A percentile compares a stretch with the other conserved stretches of the same genome.
Evolutionary conservation across 495 filamentous ascomycete genomes (phyloP).

Genomic region (Podospora bellae-mahoneyi): DNA sequence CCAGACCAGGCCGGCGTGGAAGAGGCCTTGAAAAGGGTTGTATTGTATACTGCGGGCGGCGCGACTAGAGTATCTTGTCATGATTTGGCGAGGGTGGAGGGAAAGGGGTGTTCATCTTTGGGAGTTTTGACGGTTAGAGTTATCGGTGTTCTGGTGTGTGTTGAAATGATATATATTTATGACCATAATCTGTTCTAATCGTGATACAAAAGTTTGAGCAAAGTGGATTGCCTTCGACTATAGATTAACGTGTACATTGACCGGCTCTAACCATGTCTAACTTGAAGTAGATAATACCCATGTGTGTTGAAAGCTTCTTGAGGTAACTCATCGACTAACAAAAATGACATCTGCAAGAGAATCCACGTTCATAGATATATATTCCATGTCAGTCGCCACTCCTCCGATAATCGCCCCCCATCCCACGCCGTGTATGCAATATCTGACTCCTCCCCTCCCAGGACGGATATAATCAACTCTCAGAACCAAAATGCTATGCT

Average conservation of each 20-base stretch:
- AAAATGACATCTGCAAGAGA: too few relatives aligned
- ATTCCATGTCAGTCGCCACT: background rate
- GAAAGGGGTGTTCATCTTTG: background rate
- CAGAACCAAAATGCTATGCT: background rate
- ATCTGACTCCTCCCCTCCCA: background rate
- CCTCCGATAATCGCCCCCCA: background rate
- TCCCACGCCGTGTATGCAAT: background rate
- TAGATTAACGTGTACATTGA: too few relatives aligned
- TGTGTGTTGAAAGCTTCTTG: too few relatives aligned
- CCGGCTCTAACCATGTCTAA: background rate
- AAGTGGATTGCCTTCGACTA: background rate
- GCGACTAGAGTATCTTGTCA: too few relatives aligned
- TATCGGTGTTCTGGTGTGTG: background rate
- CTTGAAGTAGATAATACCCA: background rate
- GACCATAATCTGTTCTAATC: background rate
- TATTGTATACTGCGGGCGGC: too few relatives aligned
- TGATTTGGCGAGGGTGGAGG: background rate
- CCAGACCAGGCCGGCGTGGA: background rate
- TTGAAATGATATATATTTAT: background rate
- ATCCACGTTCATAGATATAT: too few relatives aligned
- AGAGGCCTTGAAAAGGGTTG: background rate
- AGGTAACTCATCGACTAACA: background rate
- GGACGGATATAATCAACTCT: background rate
- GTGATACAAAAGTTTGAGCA: too few relatives aligned
- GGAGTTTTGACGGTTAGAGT: background rate